Percentiles rank a stretch among this genome's conserved stretches.
These are phyloP conservation scores for Botrytis squamosa DNA, from an alignment of 2,329 filamentous ascomycete species.

Conservation along the genomic window DNA sequence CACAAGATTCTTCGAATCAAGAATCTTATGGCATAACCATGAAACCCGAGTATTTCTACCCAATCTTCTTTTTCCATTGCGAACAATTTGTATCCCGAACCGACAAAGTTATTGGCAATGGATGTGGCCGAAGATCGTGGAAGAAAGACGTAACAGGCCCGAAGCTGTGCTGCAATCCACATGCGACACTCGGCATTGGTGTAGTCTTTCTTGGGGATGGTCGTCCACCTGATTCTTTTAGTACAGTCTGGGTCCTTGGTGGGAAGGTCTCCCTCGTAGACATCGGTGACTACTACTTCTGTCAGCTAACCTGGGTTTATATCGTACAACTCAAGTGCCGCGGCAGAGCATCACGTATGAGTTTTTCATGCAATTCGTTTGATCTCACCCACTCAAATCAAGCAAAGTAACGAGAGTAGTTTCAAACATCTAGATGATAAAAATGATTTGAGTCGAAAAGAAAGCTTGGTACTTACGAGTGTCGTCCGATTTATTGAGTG, in stretches of 20 bases:
- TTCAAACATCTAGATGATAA: neutral
- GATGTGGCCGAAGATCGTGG: neutral
- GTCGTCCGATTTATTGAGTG: neutral
- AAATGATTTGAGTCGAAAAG: neutral
- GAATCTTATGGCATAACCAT: neutral
- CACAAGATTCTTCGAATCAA: constrained; percentile 11
- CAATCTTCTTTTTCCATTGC: constrained; percentile 5
- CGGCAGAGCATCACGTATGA: neutral
- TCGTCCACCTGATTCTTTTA: neutral
- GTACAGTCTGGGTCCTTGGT: neutral
- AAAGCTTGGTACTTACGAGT: neutral
- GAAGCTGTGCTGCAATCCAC: constrained; percentile 8
- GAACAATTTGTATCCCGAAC: neutral
- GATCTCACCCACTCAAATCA: neutral
- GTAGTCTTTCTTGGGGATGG: neutral
- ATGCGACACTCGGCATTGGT: neutral
- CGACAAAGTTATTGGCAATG: neutral
- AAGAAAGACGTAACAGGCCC: neutral
- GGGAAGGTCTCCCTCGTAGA: neutral
- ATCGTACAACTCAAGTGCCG: no score
- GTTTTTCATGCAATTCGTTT: neutral
- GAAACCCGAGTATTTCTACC: neutral
- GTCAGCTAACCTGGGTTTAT: neutral
- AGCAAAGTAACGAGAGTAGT: no score
- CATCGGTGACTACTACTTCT: neutral